Evolutionary conservation across 306 rosid genomes (phyloP), one percentile per base, ranked within the genome.

Genomic region (Vigna angularis): DNA sequence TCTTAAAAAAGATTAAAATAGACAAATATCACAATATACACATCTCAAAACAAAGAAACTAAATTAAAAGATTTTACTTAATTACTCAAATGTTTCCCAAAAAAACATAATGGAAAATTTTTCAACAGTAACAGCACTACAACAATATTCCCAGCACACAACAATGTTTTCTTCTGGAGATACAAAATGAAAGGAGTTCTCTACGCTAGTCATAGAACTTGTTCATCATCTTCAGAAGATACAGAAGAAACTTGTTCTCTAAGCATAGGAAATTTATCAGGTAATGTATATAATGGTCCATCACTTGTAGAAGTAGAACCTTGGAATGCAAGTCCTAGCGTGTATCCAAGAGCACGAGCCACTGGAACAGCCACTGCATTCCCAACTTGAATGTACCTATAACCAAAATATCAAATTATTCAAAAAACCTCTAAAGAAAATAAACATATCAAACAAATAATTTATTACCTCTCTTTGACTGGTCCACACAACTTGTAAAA

Each of bases 321-420:
- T 76, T 86, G 85, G 49, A 53, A 70, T 18, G 98, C 94, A 59
- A 77, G 80, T 1, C 93, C 98, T 5, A 94, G 81, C 0, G 93
- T 72, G 59, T 88, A 92, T 9, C 98, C 98, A 17, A 94, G 73
- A 1, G 91, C 96, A 44, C 93, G 75, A 3, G 93, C 90, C 1
- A 92, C 98, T 0, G 97, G 98, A 51, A 94, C 91, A 1, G 98
- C 97, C 2, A 94, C 98, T 0, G 98, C 98, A 76, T 94, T 94
- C 9, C 98, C 98, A 32, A 92, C 93, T 83, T 94, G 98, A 15
- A 85, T 88, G 69, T 94, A 94, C 81, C 98, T 94, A 64, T 62
- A 80, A 71, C 44, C 1, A 45, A 17, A 72, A 53, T 14, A 81
- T 10, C 17, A 38, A 38, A 12, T 26, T 57, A 16, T 28, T 57